Conservation (phyloP, 768 basidiomycete genomes). For the Suillus cothurnatus region DNA sequence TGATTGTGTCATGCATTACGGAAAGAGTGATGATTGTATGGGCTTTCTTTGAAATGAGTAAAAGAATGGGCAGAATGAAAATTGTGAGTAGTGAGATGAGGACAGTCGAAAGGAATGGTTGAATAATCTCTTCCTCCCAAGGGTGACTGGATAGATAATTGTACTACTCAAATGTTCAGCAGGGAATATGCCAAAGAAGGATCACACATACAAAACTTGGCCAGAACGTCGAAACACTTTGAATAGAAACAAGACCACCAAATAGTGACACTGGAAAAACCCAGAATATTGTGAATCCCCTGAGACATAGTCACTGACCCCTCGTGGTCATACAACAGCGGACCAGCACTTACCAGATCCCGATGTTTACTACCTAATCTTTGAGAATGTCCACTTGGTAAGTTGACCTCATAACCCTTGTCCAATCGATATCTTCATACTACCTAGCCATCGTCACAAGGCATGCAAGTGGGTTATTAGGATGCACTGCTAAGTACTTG, state of each 20-base stretch:
- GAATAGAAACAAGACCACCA: slow-evolving; percentile 74
- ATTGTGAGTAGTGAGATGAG: slow-evolving; percentile 79
- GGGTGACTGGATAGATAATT: slow-evolving; percentile 69
- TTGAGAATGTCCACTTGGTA: slow-evolving; percentile 75
- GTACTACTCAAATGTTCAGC: slow-evolving; percentile 42
- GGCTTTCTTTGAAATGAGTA: slow-evolving; percentile 85
- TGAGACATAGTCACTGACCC: slow-evolving; percentile 23
- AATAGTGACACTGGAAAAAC: slow-evolving; percentile 73
- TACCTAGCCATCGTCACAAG: slow-evolving; percentile 73
- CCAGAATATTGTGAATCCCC: slow-evolving; percentile 76
- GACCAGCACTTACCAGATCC: slow-evolving; percentile 59
- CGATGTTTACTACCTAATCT: slow-evolving; percentile 75
- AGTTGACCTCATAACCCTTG: slow-evolving; percentile 68
- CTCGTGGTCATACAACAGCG: background rate
- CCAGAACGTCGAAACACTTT: slow-evolving; percentile 69
- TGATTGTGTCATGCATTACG: slow-evolving; percentile 77
- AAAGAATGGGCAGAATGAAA: slow-evolving; percentile 78
- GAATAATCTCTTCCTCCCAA: slow-evolving; percentile 69
- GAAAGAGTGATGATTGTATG: slow-evolving; percentile 85
- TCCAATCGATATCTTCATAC: slow-evolving; percentile 82
- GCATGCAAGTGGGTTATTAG: slow-evolving; percentile 70
- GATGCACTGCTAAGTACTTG: slow-evolving; percentile 77
- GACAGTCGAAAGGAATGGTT: slow-evolving; percentile 79
- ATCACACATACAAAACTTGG: slow-evolving; percentile 57
- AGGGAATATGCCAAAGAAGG: background rate